Percentiles rank a stretch among this genome's conserved stretches.
Evolutionary conservation across 202 grass and related monocot genomes (phyloP).

Genomic region (Brachypodium distachyon): DNA sequence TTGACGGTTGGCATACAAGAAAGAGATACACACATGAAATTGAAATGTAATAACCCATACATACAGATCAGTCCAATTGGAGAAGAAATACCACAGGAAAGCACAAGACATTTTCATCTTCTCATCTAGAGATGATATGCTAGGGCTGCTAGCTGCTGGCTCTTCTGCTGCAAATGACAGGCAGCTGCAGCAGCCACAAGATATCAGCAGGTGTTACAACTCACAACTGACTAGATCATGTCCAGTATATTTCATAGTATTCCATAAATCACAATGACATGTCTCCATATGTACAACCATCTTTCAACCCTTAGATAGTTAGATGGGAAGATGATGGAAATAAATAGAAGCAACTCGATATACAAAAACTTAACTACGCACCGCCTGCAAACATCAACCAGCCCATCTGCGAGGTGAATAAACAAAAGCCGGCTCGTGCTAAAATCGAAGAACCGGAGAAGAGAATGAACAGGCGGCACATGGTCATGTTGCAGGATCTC

Average conservation of each 20-base stretch:
- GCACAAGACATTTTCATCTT: too few species aligned
- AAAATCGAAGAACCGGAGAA: neutral
- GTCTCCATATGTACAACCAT: constrained; percentile 32
- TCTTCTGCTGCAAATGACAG: neutral
- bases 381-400: constrained; percentile 40
- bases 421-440: neutral
- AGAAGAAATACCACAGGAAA: too few species aligned
- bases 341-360: constrained; percentile 25
- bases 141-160: neutral
- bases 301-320: constrained; percentile 35
- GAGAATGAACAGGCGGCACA: neutral
- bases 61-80: too few species aligned
- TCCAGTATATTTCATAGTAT: neutral
- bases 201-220: neutral
- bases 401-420: constrained; percentile 17
- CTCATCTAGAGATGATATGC: too few species aligned
- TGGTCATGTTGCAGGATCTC: constrained; percentile 13
- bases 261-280: constrained; percentile 22
- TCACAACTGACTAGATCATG: neutral
- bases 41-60: too few species aligned
- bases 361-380: constrained; percentile 58
- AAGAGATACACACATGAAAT: neutral
- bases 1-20: neutral
- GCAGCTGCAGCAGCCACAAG: neutral
- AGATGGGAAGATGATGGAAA: constrained; percentile 7